phyloP scores from a whole-genome alignment of 2,329 filamentous ascomycete genomes.

The Xylaria arbuscula region DNA sequence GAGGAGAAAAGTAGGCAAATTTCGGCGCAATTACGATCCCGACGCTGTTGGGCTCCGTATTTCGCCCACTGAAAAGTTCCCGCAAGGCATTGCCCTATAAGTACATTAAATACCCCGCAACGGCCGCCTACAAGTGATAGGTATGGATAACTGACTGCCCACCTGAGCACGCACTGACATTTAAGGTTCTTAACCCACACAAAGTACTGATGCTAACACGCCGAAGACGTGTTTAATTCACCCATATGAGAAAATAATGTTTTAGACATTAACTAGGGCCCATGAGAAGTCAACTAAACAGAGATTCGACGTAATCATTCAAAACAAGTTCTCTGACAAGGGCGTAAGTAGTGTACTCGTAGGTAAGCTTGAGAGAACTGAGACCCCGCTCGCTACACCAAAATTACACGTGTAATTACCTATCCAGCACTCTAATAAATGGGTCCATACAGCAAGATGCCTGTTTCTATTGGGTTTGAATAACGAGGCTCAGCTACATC shows the following conservation, averaged over 20 bases:
- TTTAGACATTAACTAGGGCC: background rate
- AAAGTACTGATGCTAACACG: background rate
- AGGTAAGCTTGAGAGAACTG: background rate
- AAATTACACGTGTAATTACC: background rate
- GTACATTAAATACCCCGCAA: background rate
- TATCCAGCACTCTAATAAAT: background rate
- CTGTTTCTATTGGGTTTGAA: background rate
- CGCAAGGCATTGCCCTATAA: background rate
- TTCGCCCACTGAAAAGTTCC: background rate
- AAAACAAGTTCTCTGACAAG: too few species aligned
- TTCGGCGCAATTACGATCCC: background rate
- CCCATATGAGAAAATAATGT: background rate
- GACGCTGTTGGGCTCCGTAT: conserved; percentile 7
- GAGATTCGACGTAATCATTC: background rate
- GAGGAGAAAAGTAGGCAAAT: background rate
- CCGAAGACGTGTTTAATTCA: background rate
- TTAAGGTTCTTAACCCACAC: background rate
- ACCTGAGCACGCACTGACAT: too few species aligned
- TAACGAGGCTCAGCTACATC: conserved; percentile 31
- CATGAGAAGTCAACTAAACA: background rate
- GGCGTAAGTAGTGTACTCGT: background rate
- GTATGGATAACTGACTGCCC: too few species aligned
- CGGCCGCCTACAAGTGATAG: background rate
- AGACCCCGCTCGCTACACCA: conserved; percentile 10
- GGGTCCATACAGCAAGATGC: background rate